Conservation (phyloP, 108 stramenopile species). For the Phaeodactylum tricornutum region DNA sequence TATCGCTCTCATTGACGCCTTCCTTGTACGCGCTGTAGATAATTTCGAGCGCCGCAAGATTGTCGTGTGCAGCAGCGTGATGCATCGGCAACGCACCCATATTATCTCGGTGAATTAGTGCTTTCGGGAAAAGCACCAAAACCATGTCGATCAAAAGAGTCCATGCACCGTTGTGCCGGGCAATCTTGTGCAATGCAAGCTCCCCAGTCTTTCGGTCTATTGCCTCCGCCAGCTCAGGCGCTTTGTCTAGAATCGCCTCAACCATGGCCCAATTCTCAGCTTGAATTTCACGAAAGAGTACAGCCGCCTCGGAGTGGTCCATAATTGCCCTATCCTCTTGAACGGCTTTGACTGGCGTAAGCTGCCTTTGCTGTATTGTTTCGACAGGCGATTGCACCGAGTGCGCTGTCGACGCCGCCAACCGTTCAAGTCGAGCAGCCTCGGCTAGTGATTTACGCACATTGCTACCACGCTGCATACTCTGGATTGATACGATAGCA, state of each 20-base stretch:
- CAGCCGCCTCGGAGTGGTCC: constrained; percentile 21
- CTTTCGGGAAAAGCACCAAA: constrained; percentile 80
- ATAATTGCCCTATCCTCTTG: no score
- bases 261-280: constrained; percentile 84
- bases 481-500: constrained; percentile 30
- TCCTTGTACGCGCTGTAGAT: constrained; percentile 85
- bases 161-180: constrained; percentile 66
- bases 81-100: constrained; percentile 85
- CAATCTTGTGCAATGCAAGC: constrained; percentile 79
- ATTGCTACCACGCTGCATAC: constrained; percentile 27
- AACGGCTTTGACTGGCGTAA: not conserved
- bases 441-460: constrained; percentile 4
- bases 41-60: constrained; percentile 72
- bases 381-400: not conserved
- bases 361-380: not conserved
- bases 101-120: constrained; percentile 73
- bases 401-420: not conserved
- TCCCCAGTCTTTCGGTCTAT: constrained; percentile 63
- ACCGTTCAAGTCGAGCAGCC: not conserved
- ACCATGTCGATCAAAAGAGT: constrained; percentile 80
- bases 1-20: constrained; percentile 74
- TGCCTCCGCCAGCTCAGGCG: constrained; percentile 74
- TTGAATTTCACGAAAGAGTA: constrained; percentile 53
- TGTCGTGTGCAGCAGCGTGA: constrained; percentile 75
- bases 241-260: constrained; percentile 76